phyloP scores from a whole-genome alignment of 495 filamentous ascomycete genomes.

The Xylaria grammica region DNA sequence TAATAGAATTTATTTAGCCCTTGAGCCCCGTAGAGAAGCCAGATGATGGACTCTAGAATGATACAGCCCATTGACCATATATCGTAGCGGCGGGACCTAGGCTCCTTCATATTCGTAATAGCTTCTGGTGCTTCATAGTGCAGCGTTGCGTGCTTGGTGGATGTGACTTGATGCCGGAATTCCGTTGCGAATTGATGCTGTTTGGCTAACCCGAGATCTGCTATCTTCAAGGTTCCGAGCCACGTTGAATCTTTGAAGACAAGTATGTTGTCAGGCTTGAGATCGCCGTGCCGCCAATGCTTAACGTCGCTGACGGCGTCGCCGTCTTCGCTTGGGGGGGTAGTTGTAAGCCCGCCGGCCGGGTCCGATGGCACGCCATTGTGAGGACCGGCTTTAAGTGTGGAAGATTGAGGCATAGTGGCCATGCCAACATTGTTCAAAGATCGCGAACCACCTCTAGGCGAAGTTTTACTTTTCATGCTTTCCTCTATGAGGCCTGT shows the following conservation, averaged over 20 bases:
- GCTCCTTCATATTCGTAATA: background rate
- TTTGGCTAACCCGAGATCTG: conserved; percentile 37
- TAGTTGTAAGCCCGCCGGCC: background rate
- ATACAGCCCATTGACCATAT: conserved; percentile 49
- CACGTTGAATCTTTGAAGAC: conserved; percentile 18
- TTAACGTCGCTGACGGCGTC: background rate
- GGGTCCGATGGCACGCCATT: background rate
- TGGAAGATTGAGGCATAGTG: background rate
- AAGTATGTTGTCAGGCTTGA: conserved; percentile 35
- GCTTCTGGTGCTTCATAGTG: conserved; percentile 39
- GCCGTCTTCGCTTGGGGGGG: background rate
- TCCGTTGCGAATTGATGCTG: conserved; percentile 23
- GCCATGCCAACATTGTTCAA: too few relatives aligned
- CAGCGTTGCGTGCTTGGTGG: conserved; percentile 23
- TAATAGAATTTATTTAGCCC: conserved; percentile 17
- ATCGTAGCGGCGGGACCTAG: conserved; percentile 40
- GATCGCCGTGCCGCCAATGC: conserved; percentile 29
- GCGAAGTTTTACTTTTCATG: background rate
- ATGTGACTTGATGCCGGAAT: conserved; percentile 19
- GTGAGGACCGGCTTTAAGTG: background rate
- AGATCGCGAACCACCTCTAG: background rate
- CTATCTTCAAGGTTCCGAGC: conserved; percentile 32
- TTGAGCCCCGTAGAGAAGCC: conserved; percentile 40
- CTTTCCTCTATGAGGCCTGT: background rate
- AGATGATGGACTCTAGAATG: conserved; percentile 43